These are phyloP conservation scores for Puccinia triticina DNA, from an alignment of 1,284 basidiomycete genomes.

Conservation along the genomic window DNA sequence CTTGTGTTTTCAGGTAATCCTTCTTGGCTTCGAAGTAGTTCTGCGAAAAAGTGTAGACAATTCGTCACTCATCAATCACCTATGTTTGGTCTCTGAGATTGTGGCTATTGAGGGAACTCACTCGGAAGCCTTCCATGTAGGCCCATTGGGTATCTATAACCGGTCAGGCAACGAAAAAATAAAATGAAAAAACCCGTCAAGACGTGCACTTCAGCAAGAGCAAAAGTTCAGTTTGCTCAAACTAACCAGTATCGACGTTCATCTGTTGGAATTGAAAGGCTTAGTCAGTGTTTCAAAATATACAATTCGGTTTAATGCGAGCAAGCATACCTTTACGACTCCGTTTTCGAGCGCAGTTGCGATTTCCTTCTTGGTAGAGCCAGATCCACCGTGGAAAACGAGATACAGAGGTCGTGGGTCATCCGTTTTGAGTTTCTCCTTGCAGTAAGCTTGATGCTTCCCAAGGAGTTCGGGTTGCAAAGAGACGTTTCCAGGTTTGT, in stretches of 20 bases:
- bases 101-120: neutral
- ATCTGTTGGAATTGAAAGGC: conserved; percentile 27
- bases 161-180: neutral
- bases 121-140: conserved; percentile 78
- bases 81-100: neutral
- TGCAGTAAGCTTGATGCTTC: conserved; percentile 84
- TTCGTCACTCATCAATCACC: too few relatives aligned
- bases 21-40: conserved; percentile 83
- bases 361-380: conserved; percentile 96
- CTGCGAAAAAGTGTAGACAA: conserved; percentile 58
- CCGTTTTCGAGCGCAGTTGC: conserved; percentile 85
- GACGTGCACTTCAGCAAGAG: neutral
- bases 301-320: conserved; percentile 57
- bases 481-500: conserved; percentile 88
- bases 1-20: conserved; percentile 79
- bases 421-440: conserved; percentile 71
- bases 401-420: conserved; percentile 85
- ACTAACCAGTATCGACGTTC: conserved; percentile 52
- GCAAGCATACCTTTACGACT: conserved; percentile 91
- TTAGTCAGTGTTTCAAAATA: neutral
- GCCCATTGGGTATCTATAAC: conserved; percentile 80
- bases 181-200: neutral
- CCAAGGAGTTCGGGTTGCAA: conserved; percentile 88
- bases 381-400: conserved; percentile 99
- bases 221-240: neutral